Conservation (phyloP, 495 filamentous ascomycete species). For the Neurospora sp. region DNA sequence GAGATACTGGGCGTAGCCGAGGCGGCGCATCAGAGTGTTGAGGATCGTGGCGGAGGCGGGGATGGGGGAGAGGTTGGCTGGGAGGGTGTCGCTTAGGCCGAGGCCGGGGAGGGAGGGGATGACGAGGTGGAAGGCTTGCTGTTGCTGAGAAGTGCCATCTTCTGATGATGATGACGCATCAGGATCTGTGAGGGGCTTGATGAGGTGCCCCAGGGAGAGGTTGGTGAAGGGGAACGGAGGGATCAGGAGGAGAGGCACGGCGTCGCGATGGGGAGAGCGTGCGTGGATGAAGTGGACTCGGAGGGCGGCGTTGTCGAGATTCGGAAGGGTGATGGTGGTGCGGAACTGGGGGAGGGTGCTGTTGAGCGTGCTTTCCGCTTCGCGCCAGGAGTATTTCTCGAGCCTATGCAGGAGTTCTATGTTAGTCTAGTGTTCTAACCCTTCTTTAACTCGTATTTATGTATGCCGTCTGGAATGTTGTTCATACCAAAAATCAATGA, state of each 20-base stretch:
- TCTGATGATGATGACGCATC: slow-evolving; percentile 24
- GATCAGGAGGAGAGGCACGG: slow-evolving; percentile 52
- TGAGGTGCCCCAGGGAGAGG: slow-evolving; percentile 53
- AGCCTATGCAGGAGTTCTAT: slow-evolving; percentile 30
- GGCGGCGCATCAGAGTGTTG: slow-evolving; percentile 55
- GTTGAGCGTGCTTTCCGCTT: slow-evolving; percentile 46
- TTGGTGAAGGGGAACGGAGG: slow-evolving; percentile 65
- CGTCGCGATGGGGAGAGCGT: slow-evolving; percentile 34
- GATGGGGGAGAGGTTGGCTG: slow-evolving; percentile 47
- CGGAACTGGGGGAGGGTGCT: slow-evolving; percentile 48
- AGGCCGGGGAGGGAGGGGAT: slow-evolving; percentile 64
- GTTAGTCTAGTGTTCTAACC: background rate
- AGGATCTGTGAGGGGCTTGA: slow-evolving; percentile 45
- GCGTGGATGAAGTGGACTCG: slow-evolving; percentile 49
- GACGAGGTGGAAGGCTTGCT: slow-evolving; percentile 52
- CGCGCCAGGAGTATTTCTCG: slow-evolving; percentile 52
- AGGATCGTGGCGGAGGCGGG: slow-evolving; percentile 46
- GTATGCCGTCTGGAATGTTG: background rate
- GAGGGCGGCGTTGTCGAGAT: slow-evolving; percentile 17
- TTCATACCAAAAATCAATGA: slow-evolving; percentile 45
- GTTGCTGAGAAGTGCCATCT: slow-evolving; percentile 19
- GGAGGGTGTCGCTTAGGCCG: slow-evolving; percentile 54
- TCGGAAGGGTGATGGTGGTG: slow-evolving; percentile 35
- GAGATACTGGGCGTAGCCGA: slow-evolving; percentile 58
- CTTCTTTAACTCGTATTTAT: background rate